phyloP scores from a whole-genome alignment of 2,329 filamentous ascomycete genomes.

The Pseudocercospora eumusae region DNA sequence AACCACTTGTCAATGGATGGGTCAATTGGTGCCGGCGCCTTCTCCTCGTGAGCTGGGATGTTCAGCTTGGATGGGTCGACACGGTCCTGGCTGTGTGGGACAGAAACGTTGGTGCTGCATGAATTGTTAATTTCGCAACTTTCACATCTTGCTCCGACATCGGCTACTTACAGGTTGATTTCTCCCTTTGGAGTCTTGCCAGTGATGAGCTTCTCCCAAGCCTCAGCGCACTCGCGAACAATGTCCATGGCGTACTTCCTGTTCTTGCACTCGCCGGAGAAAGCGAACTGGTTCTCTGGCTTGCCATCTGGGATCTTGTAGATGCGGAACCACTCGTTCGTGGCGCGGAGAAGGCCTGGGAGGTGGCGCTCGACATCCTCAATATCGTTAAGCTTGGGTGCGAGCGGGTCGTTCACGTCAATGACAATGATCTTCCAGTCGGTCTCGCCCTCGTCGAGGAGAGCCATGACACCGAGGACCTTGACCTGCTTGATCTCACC shows the following conservation, averaged over 20 bases:
- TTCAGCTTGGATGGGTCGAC: slow-evolving; percentile 69
- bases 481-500: slow-evolving; percentile 99
- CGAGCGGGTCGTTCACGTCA: slow-evolving; percentile 95
- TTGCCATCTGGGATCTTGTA: slow-evolving; percentile 99
- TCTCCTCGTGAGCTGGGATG: slow-evolving; percentile 77
- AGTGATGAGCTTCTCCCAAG: slow-evolving; percentile 93
- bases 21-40: slow-evolving; percentile 85
- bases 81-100: slow-evolving; percentile 71
- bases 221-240: slow-evolving; percentile 91
- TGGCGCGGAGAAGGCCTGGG: slow-evolving; percentile 91
- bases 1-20: slow-evolving; percentile 99
- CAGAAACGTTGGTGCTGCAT: slow-evolving; percentile 77
- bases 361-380: slow-evolving; percentile 99
- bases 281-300: slow-evolving; percentile 99
- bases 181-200: slow-evolving; percentile 80
- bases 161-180: slow-evolving; percentile 72
- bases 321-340: slow-evolving; percentile 99
- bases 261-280: slow-evolving; percentile 99
- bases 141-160: not conserved
- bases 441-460: slow-evolving; percentile 98
- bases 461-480: slow-evolving; percentile 98
- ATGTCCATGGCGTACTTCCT: slow-evolving; percentile 98
- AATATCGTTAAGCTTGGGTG: slow-evolving; percentile 94
- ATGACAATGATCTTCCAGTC: slow-evolving; percentile 99
- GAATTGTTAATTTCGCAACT: not conserved